Base-by-base conservation (phyloP, 2,329 filamentous ascomycete species). In the Geosmithia flava region DNA sequence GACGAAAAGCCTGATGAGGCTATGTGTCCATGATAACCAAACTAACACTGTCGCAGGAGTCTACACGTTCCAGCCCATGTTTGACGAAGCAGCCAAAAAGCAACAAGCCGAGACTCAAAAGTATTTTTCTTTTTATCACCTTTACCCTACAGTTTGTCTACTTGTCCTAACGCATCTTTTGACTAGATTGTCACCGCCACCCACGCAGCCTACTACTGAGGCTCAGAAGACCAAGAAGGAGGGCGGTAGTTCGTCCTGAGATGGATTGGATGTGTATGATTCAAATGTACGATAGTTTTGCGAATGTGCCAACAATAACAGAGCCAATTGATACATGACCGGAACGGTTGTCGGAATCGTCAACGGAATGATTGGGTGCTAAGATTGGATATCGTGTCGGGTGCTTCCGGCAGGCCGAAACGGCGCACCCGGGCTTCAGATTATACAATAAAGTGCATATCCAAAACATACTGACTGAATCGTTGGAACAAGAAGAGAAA, bases 61-160 rank as follows among this genome's bases (percentile, higher is more conserved):
- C 27, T 67, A 67, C 50, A 67, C 64, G 2, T 67, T 67, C 44
- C 57, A 63, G 39, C 64, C 64, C 20, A 54, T 62, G 23, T 54
- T 67, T 47, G 59, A 37, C 5, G 33, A 37, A 37, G 10, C 33
- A 5, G 15, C 16, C 29, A 51, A 4, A 47, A 51, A 10, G 52
- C 51, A 15, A 41, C 48, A 19, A 45, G 20, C 20, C 33, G 33
- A 37, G 6, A 11, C 33, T 13, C 33, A 13, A 37, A 37, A 37
- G 33, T 37, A 37, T 37, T 37, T 37, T 11, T 11, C 29, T 30
- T 6, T 13, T 37, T 37, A 5, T 27, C 23, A 27, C 23, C 8
- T 27, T 27, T 27, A 27, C 23, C 23, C 23, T 27, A 27, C 23
- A 27, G 23, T 27, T 27, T 16, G 15, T 37, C 11, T 37, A 11